Evolutionary conservation across 495 filamentous ascomycete species (phyloP).

Genomic region (Penicillium daleae): DNA sequence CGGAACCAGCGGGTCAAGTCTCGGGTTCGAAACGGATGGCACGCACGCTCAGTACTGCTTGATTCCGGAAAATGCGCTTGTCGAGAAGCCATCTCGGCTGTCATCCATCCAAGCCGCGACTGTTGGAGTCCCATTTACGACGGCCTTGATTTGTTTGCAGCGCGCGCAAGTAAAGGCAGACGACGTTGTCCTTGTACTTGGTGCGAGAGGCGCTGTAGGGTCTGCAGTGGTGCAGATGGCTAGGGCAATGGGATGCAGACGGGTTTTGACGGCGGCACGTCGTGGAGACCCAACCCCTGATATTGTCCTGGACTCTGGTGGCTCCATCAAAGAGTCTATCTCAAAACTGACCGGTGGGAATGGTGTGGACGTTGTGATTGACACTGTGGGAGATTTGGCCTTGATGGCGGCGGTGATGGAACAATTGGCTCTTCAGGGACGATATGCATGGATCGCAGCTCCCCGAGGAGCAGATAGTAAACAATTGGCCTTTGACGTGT

Average conservation of each 20-base stretch:
- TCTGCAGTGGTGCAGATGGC: conserved; percentile 25
- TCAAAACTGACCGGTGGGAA: conserved; percentile 15
- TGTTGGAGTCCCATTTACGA: conserved; percentile 28
- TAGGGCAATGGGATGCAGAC: conserved; percentile 21
- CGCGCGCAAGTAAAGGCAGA: conserved; percentile 10
- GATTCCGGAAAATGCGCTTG: conserved; percentile 17
- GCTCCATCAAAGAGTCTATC: conserved; percentile 1
- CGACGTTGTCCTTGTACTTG: conserved; percentile 25
- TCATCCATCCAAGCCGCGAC: conserved; percentile 25
- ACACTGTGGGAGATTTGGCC: conserved; percentile 23
- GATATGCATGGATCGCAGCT: conserved; percentile 27
- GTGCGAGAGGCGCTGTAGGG: conserved; percentile 27
- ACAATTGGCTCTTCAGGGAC: conserved; percentile 20
- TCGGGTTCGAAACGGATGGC: conserved; percentile 22
- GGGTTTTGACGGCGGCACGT: conserved; percentile 23
- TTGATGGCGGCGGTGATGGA: conserved; percentile 23
- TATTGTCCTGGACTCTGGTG: conserved; percentile 8
- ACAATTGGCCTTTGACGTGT: conserved; percentile 20
- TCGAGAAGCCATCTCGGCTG: conserved; percentile 19
- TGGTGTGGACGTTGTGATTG: conserved; percentile 27
- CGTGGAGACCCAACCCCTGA: conserved; percentile 12
- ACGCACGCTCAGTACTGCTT: conserved; percentile 26
- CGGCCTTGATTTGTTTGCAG: conserved; percentile 20
- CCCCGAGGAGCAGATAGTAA: conserved; percentile 20
- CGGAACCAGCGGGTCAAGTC: conserved; percentile 24